A percentile compares a stretch with the other conserved stretches of the same genome.
Conservation (phyloP, 108 stramenopile genomes). For the Pinguiococcus pyrenoidosus region DNA sequence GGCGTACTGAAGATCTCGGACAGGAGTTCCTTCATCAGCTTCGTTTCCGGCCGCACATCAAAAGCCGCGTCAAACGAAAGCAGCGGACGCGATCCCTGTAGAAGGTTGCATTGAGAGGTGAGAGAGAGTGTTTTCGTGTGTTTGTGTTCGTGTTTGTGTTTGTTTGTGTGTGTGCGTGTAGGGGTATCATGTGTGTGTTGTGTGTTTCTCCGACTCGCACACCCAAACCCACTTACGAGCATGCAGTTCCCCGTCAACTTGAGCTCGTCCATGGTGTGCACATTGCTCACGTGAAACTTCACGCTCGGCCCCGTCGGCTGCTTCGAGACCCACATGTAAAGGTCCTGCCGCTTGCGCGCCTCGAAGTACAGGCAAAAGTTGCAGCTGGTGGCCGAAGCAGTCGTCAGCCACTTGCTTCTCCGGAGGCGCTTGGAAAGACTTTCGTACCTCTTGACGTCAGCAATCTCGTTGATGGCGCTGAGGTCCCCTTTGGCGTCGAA, state of each 20-base stretch:
- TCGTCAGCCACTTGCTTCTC: too few relatives aligned
- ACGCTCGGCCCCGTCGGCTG: constrained; percentile 69
- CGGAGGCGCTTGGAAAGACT: too few relatives aligned
- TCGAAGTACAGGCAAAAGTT: constrained; percentile 85
- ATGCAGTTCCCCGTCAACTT: constrained; percentile 88
- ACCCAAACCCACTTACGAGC: too few relatives aligned
- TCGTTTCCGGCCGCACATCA: constrained; percentile 43
- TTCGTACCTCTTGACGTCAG: constrained; percentile 78
- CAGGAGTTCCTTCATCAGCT: constrained; percentile 78
- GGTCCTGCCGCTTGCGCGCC: constrained; percentile 83
- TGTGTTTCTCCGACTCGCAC: too few relatives aligned
- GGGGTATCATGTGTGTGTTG: too few relatives aligned
- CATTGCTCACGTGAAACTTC: constrained; percentile 88
- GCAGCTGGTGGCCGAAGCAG: too few relatives aligned
- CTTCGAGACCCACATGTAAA: constrained; percentile 82
- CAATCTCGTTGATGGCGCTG: constrained; percentile 81
- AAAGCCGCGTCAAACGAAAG: constrained; percentile 70
- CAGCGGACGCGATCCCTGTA: constrained; percentile 84
- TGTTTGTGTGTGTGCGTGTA: too few relatives aligned
- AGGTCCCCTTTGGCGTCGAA: constrained; percentile 10
- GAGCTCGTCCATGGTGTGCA: constrained; percentile 99
- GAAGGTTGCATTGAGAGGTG: too few relatives aligned
- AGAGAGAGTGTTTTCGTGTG: too few relatives aligned
- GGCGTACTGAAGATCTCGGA: constrained; percentile 89
- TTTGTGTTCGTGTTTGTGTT: too few relatives aligned